Evolutionary conservation across 768 basidiomycete genomes (phyloP).

Genomic region (Porpolomopsis calyptriformis): DNA sequence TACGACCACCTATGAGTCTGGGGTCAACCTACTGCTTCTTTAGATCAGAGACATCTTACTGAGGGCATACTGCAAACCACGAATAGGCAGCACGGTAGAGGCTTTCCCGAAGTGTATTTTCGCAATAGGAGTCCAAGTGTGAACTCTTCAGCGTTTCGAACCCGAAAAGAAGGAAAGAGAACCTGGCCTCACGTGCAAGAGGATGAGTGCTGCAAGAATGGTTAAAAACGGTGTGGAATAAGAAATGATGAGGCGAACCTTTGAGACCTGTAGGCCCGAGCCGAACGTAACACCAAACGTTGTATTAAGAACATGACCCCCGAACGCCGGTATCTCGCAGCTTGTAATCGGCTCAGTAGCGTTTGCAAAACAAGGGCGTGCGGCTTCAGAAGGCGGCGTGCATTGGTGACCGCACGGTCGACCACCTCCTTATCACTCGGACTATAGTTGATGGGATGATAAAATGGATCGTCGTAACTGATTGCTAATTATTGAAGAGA

Average conservation of each 20-base stretch:
- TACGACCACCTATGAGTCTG: conserved; percentile 73
- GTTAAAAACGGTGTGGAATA: background rate
- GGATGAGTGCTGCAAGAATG: conserved; percentile 67
- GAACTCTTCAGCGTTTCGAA: conserved; percentile 88
- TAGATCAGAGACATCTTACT: conserved; percentile 42
- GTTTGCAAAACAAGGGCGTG: conserved; percentile 81
- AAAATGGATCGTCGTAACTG: conserved; percentile 85
- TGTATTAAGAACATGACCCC: conserved; percentile 81
- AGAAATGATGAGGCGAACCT: conserved; percentile 41
- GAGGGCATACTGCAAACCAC: conserved; percentile 91
- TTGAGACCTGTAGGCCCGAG: conserved; percentile 53
- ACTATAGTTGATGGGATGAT: conserved; percentile 73
- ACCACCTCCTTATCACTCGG: conserved; percentile 83
- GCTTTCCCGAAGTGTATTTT: conserved; percentile 60
- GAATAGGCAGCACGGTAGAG: conserved; percentile 75
- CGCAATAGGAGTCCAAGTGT: conserved; percentile 71
- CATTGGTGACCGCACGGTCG: conserved; percentile 58
- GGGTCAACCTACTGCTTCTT: background rate
- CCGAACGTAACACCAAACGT: conserved; percentile 74
- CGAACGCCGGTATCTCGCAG: conserved; percentile 78
- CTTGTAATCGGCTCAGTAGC: conserved; percentile 85
- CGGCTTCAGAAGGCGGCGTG: conserved; percentile 67
- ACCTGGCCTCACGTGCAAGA: conserved; percentile 80
- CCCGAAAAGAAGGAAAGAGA: conserved; percentile 85
- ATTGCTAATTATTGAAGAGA: background rate